Evolutionary conservation across 176 grass and related monocot species (phyloP), one percentile per base, ranked within the genome.

Genomic region (Oryza officinalis): DNA sequence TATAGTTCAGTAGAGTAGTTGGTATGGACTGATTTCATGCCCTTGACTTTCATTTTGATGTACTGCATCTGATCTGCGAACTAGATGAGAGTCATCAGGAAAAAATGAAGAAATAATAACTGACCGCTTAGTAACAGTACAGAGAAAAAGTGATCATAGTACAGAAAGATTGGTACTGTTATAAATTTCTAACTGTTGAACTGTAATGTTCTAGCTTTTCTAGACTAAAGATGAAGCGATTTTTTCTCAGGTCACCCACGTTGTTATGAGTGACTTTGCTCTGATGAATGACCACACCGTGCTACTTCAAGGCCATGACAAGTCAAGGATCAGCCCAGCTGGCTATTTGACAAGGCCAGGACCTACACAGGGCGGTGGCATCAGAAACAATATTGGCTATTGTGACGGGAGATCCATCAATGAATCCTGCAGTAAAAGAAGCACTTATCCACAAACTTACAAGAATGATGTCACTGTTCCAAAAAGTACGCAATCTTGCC

Each of bases 241-340:
- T 50, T 20, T 64, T 28, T 35, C 40, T 25, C 83, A 88, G 81
- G 71, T 5, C 6, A 11, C 37, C 57, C 37, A 61, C 80, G 57
- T 46, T 2, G 26, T 7, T 0, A 79, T 72, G 85, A 74, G 78
- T 8, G 67, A 79, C 12, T 72, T 83, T 6, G 57, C 67, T 40
- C 12, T 4, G 10, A 69, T 38, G 37, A 76, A 65, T 68, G 80
- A 85, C 45, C 77, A 54, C 1, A 27, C 5, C 22, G 25, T 44
- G 28, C 67, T 69, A 10, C 38, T 87, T 43, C 87, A 85, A 54
- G 84, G 27, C 49, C 46, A 68, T 4, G 45, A n/a, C 70, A 33
- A 35, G 27, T 41, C 82, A 2, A 73, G 30, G 11, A 23, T 32
- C 37, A 11, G n/a, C 23, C n/a, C 40, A n/a, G 52, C 30, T 41